Conservation (phyloP, 2,329 filamentous ascomycete genomes). For the Colletotrichum sp. region DNA sequence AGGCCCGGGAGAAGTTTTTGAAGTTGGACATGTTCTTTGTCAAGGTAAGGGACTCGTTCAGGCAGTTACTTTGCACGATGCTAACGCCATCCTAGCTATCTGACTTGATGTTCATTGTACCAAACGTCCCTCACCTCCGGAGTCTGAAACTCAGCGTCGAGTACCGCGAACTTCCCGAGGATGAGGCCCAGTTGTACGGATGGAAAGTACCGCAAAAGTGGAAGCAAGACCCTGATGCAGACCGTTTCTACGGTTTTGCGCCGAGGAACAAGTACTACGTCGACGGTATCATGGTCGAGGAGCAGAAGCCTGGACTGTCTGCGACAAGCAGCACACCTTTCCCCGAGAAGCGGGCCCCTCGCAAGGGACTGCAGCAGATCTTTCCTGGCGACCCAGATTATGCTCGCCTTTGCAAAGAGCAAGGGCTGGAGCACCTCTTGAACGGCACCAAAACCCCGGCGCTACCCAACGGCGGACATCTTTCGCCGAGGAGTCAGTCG, state of each 20-base stretch:
- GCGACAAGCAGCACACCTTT: slow-evolving; percentile 59
- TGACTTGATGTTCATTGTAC: slow-evolving; percentile 65
- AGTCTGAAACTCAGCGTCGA: slow-evolving; percentile 60
- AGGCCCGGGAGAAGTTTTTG: slow-evolving; percentile 59
- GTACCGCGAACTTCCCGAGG: slow-evolving; percentile 64
- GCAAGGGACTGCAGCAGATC: slow-evolving; percentile 58
- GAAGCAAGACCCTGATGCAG: slow-evolving; percentile 62
- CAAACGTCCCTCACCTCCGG: slow-evolving; percentile 63
- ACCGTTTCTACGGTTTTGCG: slow-evolving; percentile 57
- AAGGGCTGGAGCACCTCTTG: slow-evolving; percentile 61
- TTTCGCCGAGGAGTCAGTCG: slow-evolving; percentile 48
- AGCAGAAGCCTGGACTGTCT: slow-evolving; percentile 52
- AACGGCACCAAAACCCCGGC: slow-evolving; percentile 48
- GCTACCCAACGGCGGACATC: slow-evolving; percentile 51
- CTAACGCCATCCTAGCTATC: slow-evolving; percentile 51
- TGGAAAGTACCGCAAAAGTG: slow-evolving; percentile 57
- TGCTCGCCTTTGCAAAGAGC: slow-evolving; percentile 57
- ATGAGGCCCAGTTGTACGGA: slow-evolving; percentile 47
- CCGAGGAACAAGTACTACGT: slow-evolving; percentile 64
- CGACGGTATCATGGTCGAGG: slow-evolving; percentile 58
- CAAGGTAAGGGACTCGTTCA: slow-evolving; percentile 51
- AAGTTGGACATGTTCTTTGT: slow-evolving; percentile 71
- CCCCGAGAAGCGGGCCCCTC: slow-evolving; percentile 59
- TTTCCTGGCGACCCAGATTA: slow-evolving; percentile 64
- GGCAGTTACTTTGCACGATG: slow-evolving; percentile 10